Evolutionary conservation across 148 eudicot genomes (phyloP).

Genomic region (Rhododendron kiyosumense): DNA sequence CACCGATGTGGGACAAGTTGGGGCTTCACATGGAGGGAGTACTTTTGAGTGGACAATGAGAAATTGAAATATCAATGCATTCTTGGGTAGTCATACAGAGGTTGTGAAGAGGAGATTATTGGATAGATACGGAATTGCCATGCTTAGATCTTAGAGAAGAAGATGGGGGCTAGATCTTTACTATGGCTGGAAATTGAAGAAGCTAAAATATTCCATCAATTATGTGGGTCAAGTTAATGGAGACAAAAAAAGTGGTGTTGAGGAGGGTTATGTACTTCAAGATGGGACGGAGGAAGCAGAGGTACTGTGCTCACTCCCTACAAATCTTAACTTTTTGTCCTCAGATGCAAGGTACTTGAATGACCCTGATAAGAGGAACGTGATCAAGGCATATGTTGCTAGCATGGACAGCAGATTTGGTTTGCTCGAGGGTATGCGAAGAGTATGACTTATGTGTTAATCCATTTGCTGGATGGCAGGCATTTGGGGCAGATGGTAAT

Average conservation of each 20-base stretch:
- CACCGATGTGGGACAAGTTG: no score
- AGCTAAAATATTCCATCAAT: neutral
- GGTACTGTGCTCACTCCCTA: neutral
- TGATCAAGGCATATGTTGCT: neutral
- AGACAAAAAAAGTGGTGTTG: neutral
- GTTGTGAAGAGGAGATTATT: neutral
- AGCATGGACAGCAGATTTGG: neutral
- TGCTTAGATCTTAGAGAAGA: neutral
- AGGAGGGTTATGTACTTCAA: neutral
- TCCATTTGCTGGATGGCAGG: neutral
- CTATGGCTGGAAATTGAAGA: neutral
- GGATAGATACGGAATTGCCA: neutral
- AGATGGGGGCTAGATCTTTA: neutral
- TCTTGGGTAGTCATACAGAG: neutral
- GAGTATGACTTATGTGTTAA: neutral
- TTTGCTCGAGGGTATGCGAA: neutral
- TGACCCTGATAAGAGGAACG: neutral
- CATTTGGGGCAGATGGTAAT: neutral
- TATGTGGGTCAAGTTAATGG: neutral
- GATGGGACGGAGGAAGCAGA: neutral
- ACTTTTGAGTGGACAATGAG: neutral
- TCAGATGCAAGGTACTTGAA: neutral
- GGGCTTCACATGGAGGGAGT: no score
- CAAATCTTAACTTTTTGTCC: neutral
- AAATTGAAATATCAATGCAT: neutral